Evolutionary conservation across 2,329 filamentous ascomycete species (phyloP), one percentile per base, ranked within the genome.

Genomic region (Talaromyces albobiverticillius): DNA sequence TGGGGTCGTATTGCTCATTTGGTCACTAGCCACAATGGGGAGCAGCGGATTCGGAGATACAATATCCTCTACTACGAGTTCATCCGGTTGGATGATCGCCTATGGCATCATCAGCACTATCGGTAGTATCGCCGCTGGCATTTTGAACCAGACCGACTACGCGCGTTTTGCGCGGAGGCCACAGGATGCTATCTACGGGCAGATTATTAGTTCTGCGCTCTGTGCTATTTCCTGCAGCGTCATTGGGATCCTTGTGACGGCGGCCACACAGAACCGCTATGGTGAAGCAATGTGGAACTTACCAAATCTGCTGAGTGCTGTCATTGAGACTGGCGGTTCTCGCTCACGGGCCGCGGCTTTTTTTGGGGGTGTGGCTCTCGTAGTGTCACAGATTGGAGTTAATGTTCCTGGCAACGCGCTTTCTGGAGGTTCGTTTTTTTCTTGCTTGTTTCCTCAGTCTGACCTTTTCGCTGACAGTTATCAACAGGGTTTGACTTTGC

Each of bases 401-500:
- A 64, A 64, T 31, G 59, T 67, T n/a, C 57, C 62, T 2, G 63
- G 57, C 0, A 67, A 67, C 43, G 59, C 60, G 3, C 41, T 66
- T 20, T 59, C 62, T 0, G 61, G 58, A 32, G 58, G 58, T 53
- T 23, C 22, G 20, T n/a, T 36, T 14, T 48, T 43, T 6, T n/a
- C 29, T 20, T 6, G 29, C 10, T 22, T 40, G 10, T 41, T 8
- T 2, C 9, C 16, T 47, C 6, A 36, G 34, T 54, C 6, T 43
- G 7, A 3, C 7, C 7, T 3, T 46, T 45, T 3, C 5, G 13
- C 26, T 41, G 25, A 45, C 41, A 25, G 50, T 3, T 0, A 22
- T 14, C 9, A 31, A 42, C 5, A 53, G 81, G 81, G 5, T 82
- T 84, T 71, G 82, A 84, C 60, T 67, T 83, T 46, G 75, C 80